These are phyloP conservation scores for Carex scoparia DNA, from an alignment of 176 grass and related monocot genomes.

Conservation along the genomic window DNA sequence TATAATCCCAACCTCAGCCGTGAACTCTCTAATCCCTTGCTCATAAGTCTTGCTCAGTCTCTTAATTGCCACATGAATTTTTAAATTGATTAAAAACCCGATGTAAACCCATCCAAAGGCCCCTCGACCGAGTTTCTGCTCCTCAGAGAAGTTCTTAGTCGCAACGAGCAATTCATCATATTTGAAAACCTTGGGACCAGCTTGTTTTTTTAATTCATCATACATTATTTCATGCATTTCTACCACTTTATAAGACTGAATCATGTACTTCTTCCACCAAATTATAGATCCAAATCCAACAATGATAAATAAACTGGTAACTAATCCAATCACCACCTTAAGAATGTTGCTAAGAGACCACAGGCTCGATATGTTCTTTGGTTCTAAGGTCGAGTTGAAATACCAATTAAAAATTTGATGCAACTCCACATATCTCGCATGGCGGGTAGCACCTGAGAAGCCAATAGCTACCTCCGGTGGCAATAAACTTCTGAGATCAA, in stretches of 20 bases:
- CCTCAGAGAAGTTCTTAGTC: neutral
- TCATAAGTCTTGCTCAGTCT: neutral
- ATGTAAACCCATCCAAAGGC: conserved; percentile 16
- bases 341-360: neutral
- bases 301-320: neutral
- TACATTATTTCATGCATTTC: neutral
- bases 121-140: conserved; percentile 4
- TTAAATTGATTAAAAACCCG: conserved; percentile 3
- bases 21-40: conserved; percentile 14
- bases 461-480: neutral
- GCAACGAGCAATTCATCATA: conserved; percentile 14
- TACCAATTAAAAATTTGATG: conserved; percentile 26
- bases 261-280: neutral
- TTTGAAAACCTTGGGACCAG: neutral
- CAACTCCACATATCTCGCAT: neutral
- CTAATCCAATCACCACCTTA: neutral
- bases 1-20: conserved; percentile 17
- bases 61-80: conserved; percentile 22
- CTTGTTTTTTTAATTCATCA: neutral
- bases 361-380: neutral
- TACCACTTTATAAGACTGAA: neutral
- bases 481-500: conserved; percentile 13
- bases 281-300: neutral
- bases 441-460: conserved; percentile 13
- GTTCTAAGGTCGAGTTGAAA: conserved; percentile 4